Percentiles rank a stretch among this genome's conserved stretches.
Evolutionary conservation across 768 basidiomycete species (phyloP).

Genomic region (Rubroboletus pulcherrimus): DNA sequence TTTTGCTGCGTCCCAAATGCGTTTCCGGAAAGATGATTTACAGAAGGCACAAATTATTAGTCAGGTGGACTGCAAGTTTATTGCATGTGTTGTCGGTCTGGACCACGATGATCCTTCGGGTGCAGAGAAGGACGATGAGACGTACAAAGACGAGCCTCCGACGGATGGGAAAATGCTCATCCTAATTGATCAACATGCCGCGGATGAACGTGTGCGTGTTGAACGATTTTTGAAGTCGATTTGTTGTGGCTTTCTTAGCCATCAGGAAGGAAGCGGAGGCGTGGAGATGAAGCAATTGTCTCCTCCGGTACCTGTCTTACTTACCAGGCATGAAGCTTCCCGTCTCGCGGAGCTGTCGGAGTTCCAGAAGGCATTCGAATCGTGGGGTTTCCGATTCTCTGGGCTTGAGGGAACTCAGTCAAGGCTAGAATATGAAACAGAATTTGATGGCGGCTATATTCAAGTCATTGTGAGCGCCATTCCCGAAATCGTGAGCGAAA

Average conservation of each 20-base stretch:
- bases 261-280: slow-evolving; percentile 34
- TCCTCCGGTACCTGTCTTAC: slow-evolving; percentile 57
- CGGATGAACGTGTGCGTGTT: slow-evolving; percentile 93
- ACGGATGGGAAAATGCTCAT: slow-evolving; percentile 44
- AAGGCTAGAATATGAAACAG: slow-evolving; percentile 15
- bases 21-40: slow-evolving; percentile 55
- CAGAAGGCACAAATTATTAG: slow-evolving; percentile 56
- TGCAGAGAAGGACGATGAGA: slow-evolving; percentile 12
- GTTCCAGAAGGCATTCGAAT: slow-evolving; percentile 46
- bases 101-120: slow-evolving; percentile 14
- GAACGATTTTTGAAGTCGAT: slow-evolving; percentile 74
- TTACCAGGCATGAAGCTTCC: slow-evolving; percentile 62
- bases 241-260: slow-evolving; percentile 61
- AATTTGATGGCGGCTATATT: slow-evolving; percentile 40
- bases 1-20: slow-evolving; percentile 24
- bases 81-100: slow-evolving; percentile 61
- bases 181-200: slow-evolving; percentile 95
- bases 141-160: slow-evolving; percentile 13
- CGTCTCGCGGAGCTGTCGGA: slow-evolving; percentile 41
- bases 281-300: slow-evolving; percentile 43
- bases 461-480: slow-evolving; percentile 63
- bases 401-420: slow-evolving; percentile 30
- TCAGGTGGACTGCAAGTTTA: slow-evolving; percentile 90
- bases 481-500: slow-evolving; percentile 69
- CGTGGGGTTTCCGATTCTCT: slow-evolving; percentile 69